Base-by-base conservation (phyloP, 176 grass and related monocot genomes). In the bread wheat (Triticum aestivum) region DNA sequence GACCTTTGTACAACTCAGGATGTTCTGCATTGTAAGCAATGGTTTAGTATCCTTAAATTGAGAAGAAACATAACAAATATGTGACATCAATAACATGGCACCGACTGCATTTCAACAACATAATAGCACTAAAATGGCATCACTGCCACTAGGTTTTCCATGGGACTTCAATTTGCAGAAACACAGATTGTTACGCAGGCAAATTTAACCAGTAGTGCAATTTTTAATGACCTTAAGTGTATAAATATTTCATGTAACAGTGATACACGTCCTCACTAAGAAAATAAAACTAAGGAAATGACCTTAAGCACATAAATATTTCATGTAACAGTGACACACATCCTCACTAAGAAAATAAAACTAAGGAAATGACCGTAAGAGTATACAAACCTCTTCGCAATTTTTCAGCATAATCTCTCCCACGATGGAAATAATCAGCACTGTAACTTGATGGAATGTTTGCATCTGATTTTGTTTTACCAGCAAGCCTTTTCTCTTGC, bases 381-480 rank as follows among this genome's bases (percentile, higher is more conserved):
- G 26, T n/a, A 58, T 69, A 85, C 93, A 85, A 84, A 96, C 96
- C 96, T 98, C 90, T 95, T 63, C 86, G 83, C 72, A 96, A 70
- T 63, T 98, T 98, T 82, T 96, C 93, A 69, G 92, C 92, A 85
- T 98, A 92, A 84, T 98, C 96, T 79, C 92, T 91, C 27, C 93
- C 96, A 2, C 96, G 94, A 77, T 98, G 93, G 52, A 98, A 91
- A 82, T 87, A 98, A 91, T 98, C 93, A 37, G 96, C 92, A 90
- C 88, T 98, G 70, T 91, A 98, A 86, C 96, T 98, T 56, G 96
- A 94, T 47, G 96, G 96, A 86, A 98, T 94, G 74, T 86, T 98
- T 64, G 89, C 8, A 87, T 92, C 93, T 72, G 96, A 86, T 92
- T 98, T 98, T 79, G 88, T 69, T 90, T 98, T 98, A 71, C 71